A percentile compares a stretch with the other conserved stretches of the same genome.
These are phyloP conservation scores for Geotrichum aggregatum DNA, from an alignment of 1,139 yeast genomes.

Conservation along the genomic window DNA sequence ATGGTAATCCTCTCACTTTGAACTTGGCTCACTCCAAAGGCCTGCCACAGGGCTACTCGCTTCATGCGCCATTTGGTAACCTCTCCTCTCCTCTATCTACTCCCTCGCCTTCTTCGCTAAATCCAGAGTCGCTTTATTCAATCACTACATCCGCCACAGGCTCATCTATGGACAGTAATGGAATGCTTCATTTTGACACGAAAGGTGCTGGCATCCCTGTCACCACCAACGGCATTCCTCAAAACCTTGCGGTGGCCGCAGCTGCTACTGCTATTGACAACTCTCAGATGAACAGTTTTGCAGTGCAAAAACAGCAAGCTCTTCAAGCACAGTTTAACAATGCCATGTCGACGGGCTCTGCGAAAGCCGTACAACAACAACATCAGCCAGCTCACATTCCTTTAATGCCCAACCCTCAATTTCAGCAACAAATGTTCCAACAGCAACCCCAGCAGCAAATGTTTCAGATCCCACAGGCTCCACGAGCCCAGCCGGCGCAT, in stretches of 20 bases:
- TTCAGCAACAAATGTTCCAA: slow-evolving; percentile 2
- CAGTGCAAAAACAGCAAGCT: slow-evolving; percentile 10
- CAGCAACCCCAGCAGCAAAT: background rate
- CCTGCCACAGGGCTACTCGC: slow-evolving; percentile 4
- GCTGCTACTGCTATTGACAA: slow-evolving; percentile 8
- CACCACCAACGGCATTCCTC: slow-evolving; percentile 3
- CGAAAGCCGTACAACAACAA: slow-evolving; percentile 14
- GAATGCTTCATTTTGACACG: slow-evolving; percentile 6
- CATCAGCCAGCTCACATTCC: slow-evolving; percentile 1
- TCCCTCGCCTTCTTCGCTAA: slow-evolving; percentile 16
- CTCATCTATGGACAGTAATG: background rate
- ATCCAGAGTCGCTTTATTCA: slow-evolving; percentile 11
- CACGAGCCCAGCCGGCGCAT: background rate
- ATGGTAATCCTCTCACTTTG: slow-evolving; percentile 2
- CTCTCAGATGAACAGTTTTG: background rate
- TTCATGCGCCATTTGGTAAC: slow-evolving; percentile 6
- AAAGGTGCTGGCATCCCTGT: slow-evolving; percentile 8
- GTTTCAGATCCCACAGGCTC: slow-evolving; percentile 2
- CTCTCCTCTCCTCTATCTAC: slow-evolving; percentile 17
- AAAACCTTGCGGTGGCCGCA: slow-evolving; percentile 8
- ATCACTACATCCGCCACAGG: slow-evolving; percentile 9
- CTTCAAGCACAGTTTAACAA: slow-evolving; percentile 11
- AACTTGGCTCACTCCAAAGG: slow-evolving; percentile 13
- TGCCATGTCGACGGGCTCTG: slow-evolving; percentile 16
- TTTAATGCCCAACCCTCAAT: slow-evolving; percentile 7